Conservation (phyloP, 225 moss, liverwort and hornwort genomes). For the Sphagnum contortum region DNA sequence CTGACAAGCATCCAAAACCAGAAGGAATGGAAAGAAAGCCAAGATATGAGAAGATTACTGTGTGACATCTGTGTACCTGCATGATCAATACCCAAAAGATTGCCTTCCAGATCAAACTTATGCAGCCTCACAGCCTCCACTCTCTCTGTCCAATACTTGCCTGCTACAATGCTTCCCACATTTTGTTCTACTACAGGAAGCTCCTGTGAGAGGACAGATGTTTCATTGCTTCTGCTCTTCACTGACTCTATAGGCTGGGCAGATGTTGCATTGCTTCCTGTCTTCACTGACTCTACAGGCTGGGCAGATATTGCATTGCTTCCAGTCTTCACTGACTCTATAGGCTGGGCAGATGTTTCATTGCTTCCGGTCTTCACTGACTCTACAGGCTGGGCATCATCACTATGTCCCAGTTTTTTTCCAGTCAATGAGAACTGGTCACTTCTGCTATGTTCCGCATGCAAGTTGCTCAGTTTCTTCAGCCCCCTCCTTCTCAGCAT, state of each 20-base stretch:
- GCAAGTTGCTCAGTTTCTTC: constrained; percentile 41
- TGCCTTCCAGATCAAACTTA: constrained; percentile 73
- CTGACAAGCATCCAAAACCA: background rate
- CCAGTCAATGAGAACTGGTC: constrained; percentile 4
- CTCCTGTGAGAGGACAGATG: constrained; percentile 2
- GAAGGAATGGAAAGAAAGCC: background rate
- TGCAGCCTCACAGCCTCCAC: constrained; percentile 76
- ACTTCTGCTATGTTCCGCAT: constrained; percentile 19
- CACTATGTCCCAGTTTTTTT: no score
- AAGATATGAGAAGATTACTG: no score
- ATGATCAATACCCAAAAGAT: constrained; percentile 33
- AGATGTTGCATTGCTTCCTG: background rate
- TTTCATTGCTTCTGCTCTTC: background rate
- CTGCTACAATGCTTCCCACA: constrained; percentile 25
- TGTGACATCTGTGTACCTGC: constrained; percentile 5
- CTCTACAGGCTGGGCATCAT: no score
- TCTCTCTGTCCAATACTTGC: constrained; percentile 67
- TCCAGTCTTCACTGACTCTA: no score
- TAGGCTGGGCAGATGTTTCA: no score
- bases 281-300: background rate
- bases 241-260: background rate
- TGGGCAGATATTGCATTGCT: no score
- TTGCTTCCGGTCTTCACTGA: no score
- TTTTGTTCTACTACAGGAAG: constrained; percentile 2
- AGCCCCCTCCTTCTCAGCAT: constrained; percentile 58